Base-by-base conservation (phyloP, 164 flowering plant species). In the Tetrastigma voinierianum region DNA sequence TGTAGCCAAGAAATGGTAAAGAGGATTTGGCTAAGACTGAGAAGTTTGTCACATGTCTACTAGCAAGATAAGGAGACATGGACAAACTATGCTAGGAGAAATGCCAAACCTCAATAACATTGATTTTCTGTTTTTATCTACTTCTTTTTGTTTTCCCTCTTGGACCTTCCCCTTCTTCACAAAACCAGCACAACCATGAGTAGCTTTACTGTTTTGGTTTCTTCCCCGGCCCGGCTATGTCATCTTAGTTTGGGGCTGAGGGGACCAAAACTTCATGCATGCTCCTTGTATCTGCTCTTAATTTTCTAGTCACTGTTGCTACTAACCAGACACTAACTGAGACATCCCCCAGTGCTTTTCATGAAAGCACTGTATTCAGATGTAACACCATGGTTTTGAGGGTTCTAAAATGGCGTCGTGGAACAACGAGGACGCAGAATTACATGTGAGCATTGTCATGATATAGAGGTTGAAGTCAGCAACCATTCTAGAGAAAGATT, bases 61-160 rank as follows among this genome's bases (percentile, higher is more conserved):
- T 7, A 48, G 69, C 61, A 69, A 23, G 65, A 66, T 23, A 53
- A 20, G 76, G 71, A 67, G 76, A 76, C 80, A 76, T 32, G 16
- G 71, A 76, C 76, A 76, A 76, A 53, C 4, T 72, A 66, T 72
- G 76, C 62, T 66, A 51, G 72, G 64, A 59, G 54, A 76, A 62
- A 58, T 66, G 52, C 68, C 76, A 66, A 76, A 63, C 12, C 45
- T 59, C 46, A 47, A 61, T 61, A 19, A 49, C 66, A 45, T 23
- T 62, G 55, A 17, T 46, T 68, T 62, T 54, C 62, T 78, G 62
- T 70, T 61, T 68, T 66, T 74, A 55, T 61, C 72, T 69, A 59
- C 70, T 73, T 61, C 67, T 24, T 71, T 60, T 67, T 67, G 68
- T 62, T 48, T 69, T 72, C 59, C 61, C 20, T 53, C 59, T 54